Percentiles rank a stretch among this genome's conserved stretches.
phyloP scores from a whole-genome alignment of 768 basidiomycete genomes.

The Tulasnella sp. region DNA sequence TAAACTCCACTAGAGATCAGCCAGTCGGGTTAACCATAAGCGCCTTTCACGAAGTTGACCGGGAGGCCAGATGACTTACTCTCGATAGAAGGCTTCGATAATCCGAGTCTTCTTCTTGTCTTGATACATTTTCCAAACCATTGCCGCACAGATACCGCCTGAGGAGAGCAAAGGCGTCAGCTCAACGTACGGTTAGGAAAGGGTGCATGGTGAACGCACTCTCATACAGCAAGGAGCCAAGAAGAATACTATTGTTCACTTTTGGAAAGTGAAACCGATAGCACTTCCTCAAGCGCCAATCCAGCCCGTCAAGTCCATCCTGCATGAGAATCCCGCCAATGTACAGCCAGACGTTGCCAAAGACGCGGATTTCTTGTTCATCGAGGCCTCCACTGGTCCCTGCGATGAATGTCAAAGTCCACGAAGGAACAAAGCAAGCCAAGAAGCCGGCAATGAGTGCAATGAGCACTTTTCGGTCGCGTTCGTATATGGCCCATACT shows the following conservation, averaged over 20 bases:
- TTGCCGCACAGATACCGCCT: neutral
- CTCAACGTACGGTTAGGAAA: neutral
- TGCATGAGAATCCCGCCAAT: neutral
- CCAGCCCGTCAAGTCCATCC: neutral
- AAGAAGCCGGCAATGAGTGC: neutral
- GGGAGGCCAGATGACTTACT: neutral
- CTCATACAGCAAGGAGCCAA: neutral
- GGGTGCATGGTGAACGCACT: neutral
- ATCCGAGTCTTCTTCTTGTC: neutral
- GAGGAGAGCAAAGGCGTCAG: neutral
- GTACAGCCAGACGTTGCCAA: neutral
- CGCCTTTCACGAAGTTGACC: neutral
- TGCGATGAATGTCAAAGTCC: neutral
- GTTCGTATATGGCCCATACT: slow-evolving; percentile 12
- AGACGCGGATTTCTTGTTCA: neutral
- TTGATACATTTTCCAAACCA: neutral
- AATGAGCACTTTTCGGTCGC: neutral
- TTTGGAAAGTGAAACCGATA: neutral
- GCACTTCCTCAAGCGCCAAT: neutral
- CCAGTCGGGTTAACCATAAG: neutral
- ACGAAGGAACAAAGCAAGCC: slow-evolving; percentile 5
- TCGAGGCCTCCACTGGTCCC: neutral
- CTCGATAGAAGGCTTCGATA: neutral
- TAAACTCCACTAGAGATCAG: neutral
- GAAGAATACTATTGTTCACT: neutral